Conservation (phyloP, 2,329 filamentous ascomycete genomes). For the Helminthosporium solani region DNA sequence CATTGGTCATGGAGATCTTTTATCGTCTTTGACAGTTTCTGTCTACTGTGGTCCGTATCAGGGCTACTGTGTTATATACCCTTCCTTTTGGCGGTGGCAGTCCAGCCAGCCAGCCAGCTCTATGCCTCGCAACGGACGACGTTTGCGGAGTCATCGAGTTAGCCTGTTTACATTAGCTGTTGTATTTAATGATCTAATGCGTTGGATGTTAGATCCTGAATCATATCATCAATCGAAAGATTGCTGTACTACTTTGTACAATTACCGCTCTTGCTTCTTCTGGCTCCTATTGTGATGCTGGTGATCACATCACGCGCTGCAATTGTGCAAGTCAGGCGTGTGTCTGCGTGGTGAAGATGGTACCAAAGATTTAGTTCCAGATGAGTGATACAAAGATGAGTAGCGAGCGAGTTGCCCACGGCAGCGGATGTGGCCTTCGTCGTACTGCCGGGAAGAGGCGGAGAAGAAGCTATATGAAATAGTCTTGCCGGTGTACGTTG, state of each 20-base stretch:
- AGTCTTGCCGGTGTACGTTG: too few species aligned
- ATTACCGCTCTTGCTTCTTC: neutral
- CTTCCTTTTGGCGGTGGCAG: conserved; percentile 14
- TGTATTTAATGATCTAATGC: conserved; percentile 33
- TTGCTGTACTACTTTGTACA: conserved; percentile 9
- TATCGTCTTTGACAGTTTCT: conserved; percentile 4
- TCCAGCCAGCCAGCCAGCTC: neutral
- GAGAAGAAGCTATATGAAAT: too few species aligned
- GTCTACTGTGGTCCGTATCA: conserved; percentile 3
- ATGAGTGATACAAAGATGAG: too few species aligned
- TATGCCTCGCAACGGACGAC: neutral
- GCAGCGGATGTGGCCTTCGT: too few species aligned
- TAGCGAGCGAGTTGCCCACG: too few species aligned
- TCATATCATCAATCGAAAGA: conserved; percentile 1
- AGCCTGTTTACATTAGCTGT: conserved; percentile 10
- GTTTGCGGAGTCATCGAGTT: too few species aligned
- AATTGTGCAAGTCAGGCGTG: too few species aligned
- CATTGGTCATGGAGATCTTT: neutral
- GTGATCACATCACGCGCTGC: too few species aligned
- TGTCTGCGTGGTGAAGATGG: too few species aligned
- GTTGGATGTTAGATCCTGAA: conserved; percentile 17
- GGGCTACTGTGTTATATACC: conserved; percentile 24
- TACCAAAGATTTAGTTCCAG: too few species aligned
- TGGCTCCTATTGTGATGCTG: neutral
- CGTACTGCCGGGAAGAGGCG: too few species aligned